Evolutionary conservation across 1,139 yeast species (phyloP).

Genomic region (Candida freyschussii): DNA sequence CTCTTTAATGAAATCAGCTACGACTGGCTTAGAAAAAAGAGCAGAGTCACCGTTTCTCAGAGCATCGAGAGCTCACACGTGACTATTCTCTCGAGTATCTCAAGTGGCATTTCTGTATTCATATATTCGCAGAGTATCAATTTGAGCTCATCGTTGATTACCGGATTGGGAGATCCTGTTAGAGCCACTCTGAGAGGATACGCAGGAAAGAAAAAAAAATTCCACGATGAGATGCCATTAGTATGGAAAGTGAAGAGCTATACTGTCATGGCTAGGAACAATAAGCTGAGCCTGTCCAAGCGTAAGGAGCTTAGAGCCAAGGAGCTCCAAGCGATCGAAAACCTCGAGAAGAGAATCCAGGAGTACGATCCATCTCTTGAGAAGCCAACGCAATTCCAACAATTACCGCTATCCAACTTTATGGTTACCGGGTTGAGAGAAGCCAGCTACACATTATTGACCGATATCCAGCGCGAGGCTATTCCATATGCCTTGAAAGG

Average conservation of each 20-base stretch:
- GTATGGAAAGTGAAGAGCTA: neutral
- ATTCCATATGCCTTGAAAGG: slow-evolving; percentile 78
- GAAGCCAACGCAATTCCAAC: slow-evolving; percentile 44
- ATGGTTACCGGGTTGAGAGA: slow-evolving; percentile 72
- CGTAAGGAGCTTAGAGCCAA: slow-evolving; percentile 36
- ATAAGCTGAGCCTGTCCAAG: slow-evolving; percentile 32
- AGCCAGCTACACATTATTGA: slow-evolving; percentile 65
- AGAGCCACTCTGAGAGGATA: too few relatives aligned
- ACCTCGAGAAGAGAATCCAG: slow-evolving; percentile 43
- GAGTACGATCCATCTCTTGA: slow-evolving; percentile 42
- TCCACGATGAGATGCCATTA: too few relatives aligned
- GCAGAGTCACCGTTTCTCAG: too few relatives aligned
- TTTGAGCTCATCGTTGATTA: too few relatives aligned
- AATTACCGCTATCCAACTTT: slow-evolving; percentile 67
- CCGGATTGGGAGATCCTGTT: too few relatives aligned
- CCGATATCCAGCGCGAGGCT: slow-evolving; percentile 81
- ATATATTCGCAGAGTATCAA: too few relatives aligned
- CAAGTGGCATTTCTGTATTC: too few relatives aligned
- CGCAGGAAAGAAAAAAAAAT: too few relatives aligned
- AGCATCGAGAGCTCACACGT: too few relatives aligned
- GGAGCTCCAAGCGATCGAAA: slow-evolving; percentile 43
- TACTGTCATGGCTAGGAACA: slow-evolving; percentile 37
- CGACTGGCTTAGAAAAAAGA: too few relatives aligned
- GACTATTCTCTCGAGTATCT: too few relatives aligned
- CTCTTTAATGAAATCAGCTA: too few relatives aligned